Evolutionary conservation across 805 yeast species (phyloP), one percentile per base, ranked within the genome.

Genomic region (Saturnispora dispora): DNA sequence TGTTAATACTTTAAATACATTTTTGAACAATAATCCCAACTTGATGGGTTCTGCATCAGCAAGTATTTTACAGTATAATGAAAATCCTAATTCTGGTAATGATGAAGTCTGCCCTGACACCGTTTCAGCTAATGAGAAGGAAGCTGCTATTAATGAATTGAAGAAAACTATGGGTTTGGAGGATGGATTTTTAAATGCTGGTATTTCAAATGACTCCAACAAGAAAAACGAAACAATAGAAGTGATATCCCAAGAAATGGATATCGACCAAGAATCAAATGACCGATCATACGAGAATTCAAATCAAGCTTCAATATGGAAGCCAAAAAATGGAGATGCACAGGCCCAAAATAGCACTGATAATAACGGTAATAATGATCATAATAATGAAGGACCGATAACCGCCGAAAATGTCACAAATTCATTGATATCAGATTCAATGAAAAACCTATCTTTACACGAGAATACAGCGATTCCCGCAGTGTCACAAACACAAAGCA

Each of bases 1-100:
- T 11, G 69, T 69, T 53, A 62, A 63, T 46, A 53, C 63, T 7
- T 53, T 58, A 2, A 54, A 59, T 18, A 53, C 48, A 20, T 51
- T 45, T 50, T 48, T 55, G 28, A 36, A 40, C 4, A 48, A 51
- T 6, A 51, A 37, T 15, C 52, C 49, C 22, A 30, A 41, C 6
- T 20, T 45, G 25, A 22, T 33, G 28, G 27, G 18, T 2, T 13
- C 30, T 27, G 18, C 20, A 7, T 25, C 47, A 7, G 13, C 37
- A 11, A 27, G 11, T 17, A 10, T 42, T 11, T 22, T 42, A 5
- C 47, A 30, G 33, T 35, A 35, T 23, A 25, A 33, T 44, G 37
- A 28, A 15, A n/a, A 22, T 13, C 2, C 32, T 15, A 22, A 37
- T 17, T n/a, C 28, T 20, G 39, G 5, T 15, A 27, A 5, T 9